Percentiles rank a stretch among this genome's conserved stretches.
phyloP scores from a whole-genome alignment of 2,329 filamentous ascomycete genomes.

The Nakataea oryzae region DNA sequence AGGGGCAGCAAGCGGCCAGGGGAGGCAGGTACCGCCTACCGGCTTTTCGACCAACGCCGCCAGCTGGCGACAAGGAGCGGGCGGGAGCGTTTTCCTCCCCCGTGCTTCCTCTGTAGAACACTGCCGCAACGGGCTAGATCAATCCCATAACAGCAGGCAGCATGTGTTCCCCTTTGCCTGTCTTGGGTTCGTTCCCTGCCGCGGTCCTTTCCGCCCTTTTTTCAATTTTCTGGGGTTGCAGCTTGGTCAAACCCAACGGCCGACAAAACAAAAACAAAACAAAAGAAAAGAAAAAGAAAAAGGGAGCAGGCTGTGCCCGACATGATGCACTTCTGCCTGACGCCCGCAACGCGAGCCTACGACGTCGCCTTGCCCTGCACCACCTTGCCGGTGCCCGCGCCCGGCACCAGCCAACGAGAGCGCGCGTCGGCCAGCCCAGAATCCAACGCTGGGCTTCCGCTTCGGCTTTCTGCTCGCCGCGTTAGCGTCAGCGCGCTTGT shows the following conservation, averaged over 20 bases:
- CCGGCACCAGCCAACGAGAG: constrained; percentile 12
- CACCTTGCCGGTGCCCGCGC: neutral
- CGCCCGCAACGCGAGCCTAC: constrained; percentile 10
- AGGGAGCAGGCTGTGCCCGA: constrained; percentile 19
- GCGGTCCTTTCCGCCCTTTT: neutral
- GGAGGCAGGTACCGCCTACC: neutral
- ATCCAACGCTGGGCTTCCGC: constrained; percentile 15
- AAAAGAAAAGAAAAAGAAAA: constrained; percentile 33
- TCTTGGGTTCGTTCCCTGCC: neutral
- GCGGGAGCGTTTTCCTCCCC: neutral
- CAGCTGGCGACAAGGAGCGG: neutral
- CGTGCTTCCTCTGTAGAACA: neutral
- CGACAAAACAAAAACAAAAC: constrained; percentile 29
- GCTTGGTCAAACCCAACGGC: constrained; percentile 1
- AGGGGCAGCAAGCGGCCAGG: neutral
- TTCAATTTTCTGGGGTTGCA: neutral
- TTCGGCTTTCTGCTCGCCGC: constrained; percentile 15
- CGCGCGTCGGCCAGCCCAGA: constrained; percentile 2
- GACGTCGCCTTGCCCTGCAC: neutral
- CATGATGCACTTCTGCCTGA: constrained; percentile 37
- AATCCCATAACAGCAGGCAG: neutral
- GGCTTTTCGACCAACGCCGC: neutral
- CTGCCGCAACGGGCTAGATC: neutral
- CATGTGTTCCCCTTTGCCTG: too few relatives aligned
- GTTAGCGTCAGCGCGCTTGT: constrained; percentile 28